These are phyloP conservation scores for Taphrina deformans DNA, from an alignment of 1,139 yeast genomes.

Conservation along the genomic window DNA sequence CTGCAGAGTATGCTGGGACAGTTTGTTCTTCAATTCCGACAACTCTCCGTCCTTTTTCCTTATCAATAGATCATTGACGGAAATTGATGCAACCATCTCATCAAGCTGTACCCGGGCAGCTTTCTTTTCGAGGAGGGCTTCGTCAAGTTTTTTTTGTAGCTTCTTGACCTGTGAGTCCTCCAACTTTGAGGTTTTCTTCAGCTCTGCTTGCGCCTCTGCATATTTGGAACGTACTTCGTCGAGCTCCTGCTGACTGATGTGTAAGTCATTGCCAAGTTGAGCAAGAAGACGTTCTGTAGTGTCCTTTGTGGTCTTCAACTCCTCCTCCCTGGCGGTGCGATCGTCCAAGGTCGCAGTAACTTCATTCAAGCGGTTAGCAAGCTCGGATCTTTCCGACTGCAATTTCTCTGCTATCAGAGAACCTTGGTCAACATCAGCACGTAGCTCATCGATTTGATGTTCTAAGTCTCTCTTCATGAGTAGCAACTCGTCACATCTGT, in stretches of 20 bases:
- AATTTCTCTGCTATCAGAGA: constrained; percentile 44
- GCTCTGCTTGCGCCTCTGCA: not conserved
- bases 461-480: constrained; percentile 47
- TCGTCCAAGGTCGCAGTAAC: constrained; percentile 42
- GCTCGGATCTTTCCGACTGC: constrained; percentile 45
- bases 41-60: constrained; percentile 22
- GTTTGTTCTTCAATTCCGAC: not conserved
- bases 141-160: not conserved
- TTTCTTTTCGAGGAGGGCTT: not conserved
- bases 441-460: constrained; percentile 44
- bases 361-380: constrained; percentile 40
- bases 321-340: not conserved
- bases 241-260: not conserved
- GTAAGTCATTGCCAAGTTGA: not conserved
- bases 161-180: not conserved
- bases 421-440: constrained; percentile 46
- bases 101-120: constrained; percentile 15
- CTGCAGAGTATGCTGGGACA: not conserved
- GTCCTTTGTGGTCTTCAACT: not conserved
- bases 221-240: not conserved
- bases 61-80: constrained; percentile 8
- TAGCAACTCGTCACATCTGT: constrained; percentile 47
- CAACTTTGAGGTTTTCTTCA: not conserved
- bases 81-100: constrained; percentile 18
- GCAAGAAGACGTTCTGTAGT: not conserved